Conservation (phyloP, 2,329 filamentous ascomycete genomes). For the Talaromyces sp. region DNA sequence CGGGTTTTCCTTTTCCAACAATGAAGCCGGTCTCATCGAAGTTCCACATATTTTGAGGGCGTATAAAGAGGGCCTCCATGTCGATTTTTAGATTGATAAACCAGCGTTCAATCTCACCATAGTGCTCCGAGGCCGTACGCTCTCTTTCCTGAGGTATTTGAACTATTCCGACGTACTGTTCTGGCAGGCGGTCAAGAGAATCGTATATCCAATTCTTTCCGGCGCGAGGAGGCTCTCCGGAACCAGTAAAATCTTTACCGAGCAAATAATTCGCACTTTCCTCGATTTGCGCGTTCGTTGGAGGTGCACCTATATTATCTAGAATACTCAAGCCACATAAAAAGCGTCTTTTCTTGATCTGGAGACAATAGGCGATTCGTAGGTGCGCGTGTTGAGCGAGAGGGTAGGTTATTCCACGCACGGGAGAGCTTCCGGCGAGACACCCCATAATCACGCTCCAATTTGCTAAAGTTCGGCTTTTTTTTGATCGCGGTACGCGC, state of each 20-base stretch:
- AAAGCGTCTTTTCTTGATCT: too few species aligned
- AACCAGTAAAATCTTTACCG: neutral
- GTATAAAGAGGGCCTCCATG: neutral
- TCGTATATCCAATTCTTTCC: neutral
- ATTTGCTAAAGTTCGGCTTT: neutral
- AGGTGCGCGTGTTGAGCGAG: neutral
- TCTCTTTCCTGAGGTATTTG: neutral
- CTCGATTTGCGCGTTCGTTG: too few species aligned
- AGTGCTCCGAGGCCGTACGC: neutral
- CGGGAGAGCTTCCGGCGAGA: neutral
- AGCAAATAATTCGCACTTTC: too few species aligned
- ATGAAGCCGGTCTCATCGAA: neutral
- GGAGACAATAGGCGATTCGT: neutral
- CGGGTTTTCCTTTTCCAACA: neutral
- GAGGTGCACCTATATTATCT: too few species aligned
- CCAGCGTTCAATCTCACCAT: neutral
- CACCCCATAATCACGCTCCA: neutral
- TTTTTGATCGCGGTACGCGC: neutral
- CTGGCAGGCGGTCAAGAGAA: neutral
- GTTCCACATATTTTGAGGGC: neutral
- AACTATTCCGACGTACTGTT: too few species aligned
- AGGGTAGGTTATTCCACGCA: neutral
- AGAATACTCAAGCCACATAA: too few species aligned
- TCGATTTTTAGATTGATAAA: neutral
- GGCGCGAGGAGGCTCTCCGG: neutral